phyloP scores from a whole-genome alignment of 495 filamentous ascomycete genomes.

The Sabuloglossum arenarium region DNA sequence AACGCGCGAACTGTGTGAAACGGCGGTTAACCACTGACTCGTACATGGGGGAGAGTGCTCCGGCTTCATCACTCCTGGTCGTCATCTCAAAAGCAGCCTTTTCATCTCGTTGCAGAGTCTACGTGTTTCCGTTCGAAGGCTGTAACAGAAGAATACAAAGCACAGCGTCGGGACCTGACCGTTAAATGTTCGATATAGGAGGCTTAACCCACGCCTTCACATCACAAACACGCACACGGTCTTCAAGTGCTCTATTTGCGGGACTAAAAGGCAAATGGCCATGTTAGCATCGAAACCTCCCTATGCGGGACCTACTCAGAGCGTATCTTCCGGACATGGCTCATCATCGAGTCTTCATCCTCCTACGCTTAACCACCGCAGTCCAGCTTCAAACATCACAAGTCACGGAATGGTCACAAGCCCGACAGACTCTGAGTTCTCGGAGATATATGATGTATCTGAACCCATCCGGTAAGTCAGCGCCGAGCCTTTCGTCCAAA shows the following conservation, averaged over 20 bases:
- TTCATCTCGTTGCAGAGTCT: not conserved
- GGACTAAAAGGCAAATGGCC: constrained; percentile 30
- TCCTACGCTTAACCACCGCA: constrained; percentile 31
- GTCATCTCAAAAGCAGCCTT: not conserved
- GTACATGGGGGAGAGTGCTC: not conserved
- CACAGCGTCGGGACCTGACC: not conserved
- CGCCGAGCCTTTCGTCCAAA: not conserved
- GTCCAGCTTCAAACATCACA: constrained; percentile 29
- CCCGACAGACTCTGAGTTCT: constrained; percentile 90
- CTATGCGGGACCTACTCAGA: constrained; percentile 39
- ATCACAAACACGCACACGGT: not conserved
- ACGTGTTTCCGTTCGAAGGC: not conserved
- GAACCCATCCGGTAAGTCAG: constrained; percentile 35
- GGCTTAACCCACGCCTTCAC: not conserved
- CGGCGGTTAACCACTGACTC: not conserved
- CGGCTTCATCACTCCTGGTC: not conserved
- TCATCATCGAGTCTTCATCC: constrained; percentile 25
- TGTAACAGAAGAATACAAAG: not conserved
- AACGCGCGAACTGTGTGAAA: not conserved
- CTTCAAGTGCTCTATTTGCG: not conserved
- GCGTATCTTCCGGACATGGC: constrained; percentile 31
- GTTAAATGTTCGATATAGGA: not conserved
- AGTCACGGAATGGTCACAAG: constrained; percentile 53
- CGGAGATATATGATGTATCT: constrained; percentile 42
- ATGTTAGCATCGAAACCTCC: constrained; percentile 76